Conservation (phyloP, 1,284 basidiomycete genomes). For the Austroboletus niveus region DNA sequence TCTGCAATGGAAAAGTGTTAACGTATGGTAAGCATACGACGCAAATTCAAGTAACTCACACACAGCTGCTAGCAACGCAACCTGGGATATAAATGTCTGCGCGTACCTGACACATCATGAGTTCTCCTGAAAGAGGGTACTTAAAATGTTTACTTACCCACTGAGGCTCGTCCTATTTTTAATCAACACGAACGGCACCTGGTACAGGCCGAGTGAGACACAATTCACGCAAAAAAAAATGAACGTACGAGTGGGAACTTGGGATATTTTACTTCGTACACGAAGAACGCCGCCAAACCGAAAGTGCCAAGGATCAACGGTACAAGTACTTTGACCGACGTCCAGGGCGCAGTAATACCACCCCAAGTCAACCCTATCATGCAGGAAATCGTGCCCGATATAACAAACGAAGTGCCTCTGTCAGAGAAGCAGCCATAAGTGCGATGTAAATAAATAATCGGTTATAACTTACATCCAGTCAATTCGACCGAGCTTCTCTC, state of each 20-base stretch:
- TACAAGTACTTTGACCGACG: too few relatives aligned
- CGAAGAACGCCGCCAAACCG: constrained; percentile 8
- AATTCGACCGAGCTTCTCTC: constrained; percentile 3
- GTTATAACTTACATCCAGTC: constrained; percentile 8
- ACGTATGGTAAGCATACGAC: neutral
- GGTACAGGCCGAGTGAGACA: neutral
- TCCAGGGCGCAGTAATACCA: too few relatives aligned
- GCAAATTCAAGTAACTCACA: constrained; percentile 6
- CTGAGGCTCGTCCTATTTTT: constrained; percentile 15
- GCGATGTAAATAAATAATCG: too few relatives aligned
- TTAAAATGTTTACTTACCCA: constrained; percentile 3
- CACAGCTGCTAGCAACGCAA: neutral
- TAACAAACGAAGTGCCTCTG: constrained; percentile 5
- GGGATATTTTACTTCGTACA: constrained; percentile 10
- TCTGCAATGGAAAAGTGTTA: neutral
- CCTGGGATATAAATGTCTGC: constrained; percentile 2
- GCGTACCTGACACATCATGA: constrained; percentile 4
- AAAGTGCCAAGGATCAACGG: constrained; percentile 1
- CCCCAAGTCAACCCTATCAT: neutral
- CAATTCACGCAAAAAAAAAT: neutral
- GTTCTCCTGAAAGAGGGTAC: neutral
- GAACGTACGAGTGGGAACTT: constrained; percentile 12
- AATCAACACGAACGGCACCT: constrained; percentile 15
- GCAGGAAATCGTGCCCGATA: constrained; percentile 3
- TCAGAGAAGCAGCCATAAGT: neutral